Evolutionary conservation across 2,329 filamentous ascomycete genomes (phyloP).

Genomic region (Lasiodiplodia gonubiensis): DNA sequence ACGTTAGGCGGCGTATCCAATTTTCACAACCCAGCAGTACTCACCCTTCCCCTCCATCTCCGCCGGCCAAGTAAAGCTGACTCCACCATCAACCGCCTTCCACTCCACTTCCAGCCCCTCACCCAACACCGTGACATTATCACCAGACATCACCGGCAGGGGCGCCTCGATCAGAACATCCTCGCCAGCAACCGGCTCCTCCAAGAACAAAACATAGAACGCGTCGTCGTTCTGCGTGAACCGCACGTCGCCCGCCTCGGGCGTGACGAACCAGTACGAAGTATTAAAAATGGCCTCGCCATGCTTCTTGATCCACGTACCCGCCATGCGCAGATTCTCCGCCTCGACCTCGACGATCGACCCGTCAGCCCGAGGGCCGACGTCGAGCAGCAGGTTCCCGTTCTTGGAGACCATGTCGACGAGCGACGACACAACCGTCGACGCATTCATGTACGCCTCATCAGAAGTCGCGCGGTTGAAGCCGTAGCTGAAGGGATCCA

Average conservation of each 20-base stretch:
- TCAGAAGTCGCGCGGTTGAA: conserved; percentile 62
- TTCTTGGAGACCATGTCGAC: conserved; percentile 63
- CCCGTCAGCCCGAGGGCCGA: conserved; percentile 63
- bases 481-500: conserved; percentile 66
- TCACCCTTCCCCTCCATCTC: conserved; percentile 30
- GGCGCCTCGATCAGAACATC: conserved; percentile 49
- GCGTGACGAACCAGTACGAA: conserved; percentile 59
- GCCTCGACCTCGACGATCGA: conserved; percentile 58
- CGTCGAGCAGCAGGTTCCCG: conserved; percentile 62
- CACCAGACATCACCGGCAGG: conserved; percentile 55
- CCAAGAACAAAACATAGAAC: conserved; percentile 59
- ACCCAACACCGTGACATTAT: conserved; percentile 54
- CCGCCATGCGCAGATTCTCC: conserved; percentile 57
- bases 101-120: conserved; percentile 31
- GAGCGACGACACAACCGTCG: conserved; percentile 54
- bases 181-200: conserved; percentile 41
- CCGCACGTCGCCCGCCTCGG: conserved; percentile 52
- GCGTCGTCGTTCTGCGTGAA: conserved; percentile 61
- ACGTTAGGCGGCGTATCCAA: conserved; percentile 28
- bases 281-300: conserved; percentile 64
- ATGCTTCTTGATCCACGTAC: conserved; percentile 60
- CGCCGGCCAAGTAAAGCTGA: conserved; percentile 37
- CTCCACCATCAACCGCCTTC: conserved; percentile 32
- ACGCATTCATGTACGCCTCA: conserved; percentile 59
- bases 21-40: conserved; percentile 34